Base-by-base conservation (phyloP, 2,329 filamentous ascomycete genomes). In the Xylariaceae sp. region DNA sequence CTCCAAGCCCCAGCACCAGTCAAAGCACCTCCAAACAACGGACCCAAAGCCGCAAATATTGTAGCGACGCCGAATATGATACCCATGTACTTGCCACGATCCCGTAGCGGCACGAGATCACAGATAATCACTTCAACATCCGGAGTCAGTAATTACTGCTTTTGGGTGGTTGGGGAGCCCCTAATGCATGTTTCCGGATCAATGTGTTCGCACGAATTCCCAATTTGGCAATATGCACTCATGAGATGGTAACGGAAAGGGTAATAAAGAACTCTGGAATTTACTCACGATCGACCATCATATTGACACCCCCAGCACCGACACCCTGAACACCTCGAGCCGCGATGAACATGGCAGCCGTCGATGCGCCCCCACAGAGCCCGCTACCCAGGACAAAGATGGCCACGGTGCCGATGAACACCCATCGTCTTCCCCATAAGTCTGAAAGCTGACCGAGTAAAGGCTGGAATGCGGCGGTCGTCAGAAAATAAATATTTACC, bases 351-450 rank as follows among this genome's bases (percentile, higher is more conserved):
- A 79, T 77, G 0, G 60, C 64, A 0, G 70, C 72, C 7, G 61
- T 76, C 0, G 64, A 72, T 0, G 83, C 78, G 0, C 75, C 76
- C 0, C 81, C 83, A 42, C 73, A 76, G 2, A 87, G 71, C 0
- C 76, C 79, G 52, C 81, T 83, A 0, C 83, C 83, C 0, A 85
- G 61, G 0, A 72, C 73, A 56, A 85, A 85, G 1, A 82, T 57
- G 10, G 67, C 70, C 1, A 83, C 73, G 2, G 77, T 67, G 7
- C 65, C 47, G 0, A 78, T 67, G 7, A 74, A 70, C 58, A 75
- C 71, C 71, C 73, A 77, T 56, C 75, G 71, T 26, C 76, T 72
- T 16, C 76, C 76, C 48, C 75, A 78, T 21, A 78, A 69, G 61
- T 79, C 74, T 2, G 72, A 74, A 1, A 79, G 66, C 10, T 77